These are phyloP conservation scores for Amanita jacksonii DNA, from an alignment of 768 basidiomycete genomes.

Conservation along the genomic window DNA sequence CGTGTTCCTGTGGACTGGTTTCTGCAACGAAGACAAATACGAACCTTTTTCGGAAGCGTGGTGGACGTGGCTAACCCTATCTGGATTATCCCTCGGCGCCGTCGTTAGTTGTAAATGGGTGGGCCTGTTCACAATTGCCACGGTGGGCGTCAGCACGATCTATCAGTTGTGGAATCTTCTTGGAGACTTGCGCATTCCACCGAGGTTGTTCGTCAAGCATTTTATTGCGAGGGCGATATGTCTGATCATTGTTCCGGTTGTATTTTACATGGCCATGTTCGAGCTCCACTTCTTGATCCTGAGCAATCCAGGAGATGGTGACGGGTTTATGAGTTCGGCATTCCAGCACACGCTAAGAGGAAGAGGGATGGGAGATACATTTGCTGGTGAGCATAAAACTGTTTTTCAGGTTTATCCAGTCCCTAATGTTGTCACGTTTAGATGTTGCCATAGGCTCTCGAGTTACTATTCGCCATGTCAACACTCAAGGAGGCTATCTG, in stretches of 20 bases:
- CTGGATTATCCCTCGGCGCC: constrained; percentile 85
- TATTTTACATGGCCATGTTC: constrained; percentile 98
- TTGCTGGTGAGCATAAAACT: constrained; percentile 50
- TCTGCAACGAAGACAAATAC: constrained; percentile 84
- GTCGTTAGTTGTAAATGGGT: constrained; percentile 98
- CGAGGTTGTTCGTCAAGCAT: constrained; percentile 70
- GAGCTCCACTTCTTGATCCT: constrained; percentile 88
- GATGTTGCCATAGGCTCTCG: constrained; percentile 83
- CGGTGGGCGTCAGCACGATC: constrained; percentile 78
- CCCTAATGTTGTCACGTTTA: constrained; percentile 14
- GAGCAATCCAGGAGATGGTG: constrained; percentile 88
- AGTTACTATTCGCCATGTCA: constrained; percentile 79
- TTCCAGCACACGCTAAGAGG: constrained; percentile 95
- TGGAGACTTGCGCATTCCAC: constrained; percentile 74
- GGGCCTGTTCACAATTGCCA: constrained; percentile 95
- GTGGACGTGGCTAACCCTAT: constrained; percentile 90
- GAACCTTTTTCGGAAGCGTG: constrained; percentile 76
- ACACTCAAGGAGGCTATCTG: constrained; percentile 98
- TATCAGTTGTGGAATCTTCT: constrained; percentile 84
- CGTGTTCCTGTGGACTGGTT: constrained; percentile 78
- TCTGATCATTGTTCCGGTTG: constrained; percentile 72
- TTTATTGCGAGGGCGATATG: constrained; percentile 87
- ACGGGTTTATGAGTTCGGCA: constrained; percentile 98
- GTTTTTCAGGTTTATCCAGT: not conserved
- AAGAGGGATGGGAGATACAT: constrained; percentile 88